A percentile compares a stretch with the other conserved stretches of the same genome.
These are phyloP conservation scores for Stellera chamaejasme DNA, from an alignment of 345 rosid genomes.

Conservation along the genomic window DNA sequence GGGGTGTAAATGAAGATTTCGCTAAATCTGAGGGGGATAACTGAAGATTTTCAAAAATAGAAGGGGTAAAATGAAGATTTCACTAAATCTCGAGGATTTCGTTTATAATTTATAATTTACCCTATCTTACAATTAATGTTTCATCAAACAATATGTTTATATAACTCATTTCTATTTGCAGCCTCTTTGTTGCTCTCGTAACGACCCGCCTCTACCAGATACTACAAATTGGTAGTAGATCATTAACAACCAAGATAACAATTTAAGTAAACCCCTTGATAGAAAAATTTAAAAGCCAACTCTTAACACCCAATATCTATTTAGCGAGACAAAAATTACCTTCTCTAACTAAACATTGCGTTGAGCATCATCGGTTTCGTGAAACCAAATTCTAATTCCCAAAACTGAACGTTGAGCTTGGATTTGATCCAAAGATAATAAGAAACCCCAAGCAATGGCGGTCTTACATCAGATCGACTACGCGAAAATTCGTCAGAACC, in stretches of 20 bases:
- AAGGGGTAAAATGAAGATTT: too few species aligned
- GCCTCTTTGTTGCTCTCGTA: slow-evolving; percentile 78
- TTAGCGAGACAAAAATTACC: slow-evolving; percentile 23
- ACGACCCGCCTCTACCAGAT: slow-evolving; percentile 56
- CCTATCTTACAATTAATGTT: too few species aligned
- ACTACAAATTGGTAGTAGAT: slow-evolving; percentile 21
- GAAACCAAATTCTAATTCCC: slow-evolving; percentile 27
- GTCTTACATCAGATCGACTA: neutral
- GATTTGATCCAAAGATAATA: slow-evolving; percentile 1
- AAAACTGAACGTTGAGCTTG: neutral
- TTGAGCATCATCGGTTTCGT: slow-evolving; percentile 77
- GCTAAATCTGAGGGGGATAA: too few species aligned
- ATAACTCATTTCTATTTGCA: slow-evolving; percentile 50
- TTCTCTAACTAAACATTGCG: slow-evolving; percentile 58
- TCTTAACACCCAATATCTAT: neutral
- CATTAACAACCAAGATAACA: slow-evolving; percentile 4
- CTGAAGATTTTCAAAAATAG: too few species aligned
- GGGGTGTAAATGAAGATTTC: too few species aligned
- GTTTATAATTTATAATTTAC: too few species aligned
- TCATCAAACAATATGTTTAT: too few species aligned
- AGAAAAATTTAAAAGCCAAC: neutral
- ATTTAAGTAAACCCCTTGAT: slow-evolving; percentile 3
- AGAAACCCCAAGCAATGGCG: slow-evolving; percentile 3
- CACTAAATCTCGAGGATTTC: too few species aligned
- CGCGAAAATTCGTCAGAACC: too few species aligned